Conservation (phyloP, 768 basidiomycete species). For the Zangia roseola region DNA sequence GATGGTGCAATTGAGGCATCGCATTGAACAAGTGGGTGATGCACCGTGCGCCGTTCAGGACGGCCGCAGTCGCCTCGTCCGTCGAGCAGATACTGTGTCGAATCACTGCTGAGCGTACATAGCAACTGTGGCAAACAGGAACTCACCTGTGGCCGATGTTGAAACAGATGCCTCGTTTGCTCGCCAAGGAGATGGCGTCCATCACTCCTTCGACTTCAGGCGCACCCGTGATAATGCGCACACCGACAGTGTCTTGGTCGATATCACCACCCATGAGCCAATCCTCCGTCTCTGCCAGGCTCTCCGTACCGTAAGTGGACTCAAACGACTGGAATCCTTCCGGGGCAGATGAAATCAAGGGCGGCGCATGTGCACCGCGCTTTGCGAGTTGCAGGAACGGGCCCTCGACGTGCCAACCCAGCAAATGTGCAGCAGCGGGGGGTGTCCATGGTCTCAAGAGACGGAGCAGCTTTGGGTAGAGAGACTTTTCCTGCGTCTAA, state of each 20-base stretch:
- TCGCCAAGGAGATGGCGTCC: slow-evolving; percentile 59
- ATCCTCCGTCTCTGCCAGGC: slow-evolving; percentile 60
- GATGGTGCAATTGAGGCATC: slow-evolving; percentile 87
- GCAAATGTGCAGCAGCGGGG: slow-evolving; percentile 62
- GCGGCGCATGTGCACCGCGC: slow-evolving; percentile 77
- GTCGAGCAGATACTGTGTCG: slow-evolving; percentile 65
- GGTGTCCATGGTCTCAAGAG: slow-evolving; percentile 69
- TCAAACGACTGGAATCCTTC: slow-evolving; percentile 70
- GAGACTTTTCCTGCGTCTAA: slow-evolving; percentile 75
- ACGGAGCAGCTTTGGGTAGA: slow-evolving; percentile 69
- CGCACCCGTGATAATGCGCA: slow-evolving; percentile 82
- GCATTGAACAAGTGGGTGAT: slow-evolving; percentile 95
- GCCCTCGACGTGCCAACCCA: slow-evolving; percentile 92
- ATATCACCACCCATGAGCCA: slow-evolving; percentile 54
- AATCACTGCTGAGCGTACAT: neutral
- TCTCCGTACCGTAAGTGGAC: slow-evolving; percentile 66
- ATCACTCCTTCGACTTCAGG: slow-evolving; percentile 86
- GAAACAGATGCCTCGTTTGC: slow-evolving; percentile 66
- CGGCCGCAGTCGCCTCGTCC: slow-evolving; percentile 66
- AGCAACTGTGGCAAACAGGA: too few relatives aligned
- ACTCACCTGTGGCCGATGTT: slow-evolving; percentile 87
- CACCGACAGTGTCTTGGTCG: slow-evolving; percentile 42
- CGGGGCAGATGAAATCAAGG: slow-evolving; percentile 59
- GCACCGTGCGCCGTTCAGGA: slow-evolving; percentile 72
- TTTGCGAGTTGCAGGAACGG: slow-evolving; percentile 84